phyloP scores from a whole-genome alignment of 2,329 filamentous ascomycete genomes.

The Penicillium sp. region DNA sequence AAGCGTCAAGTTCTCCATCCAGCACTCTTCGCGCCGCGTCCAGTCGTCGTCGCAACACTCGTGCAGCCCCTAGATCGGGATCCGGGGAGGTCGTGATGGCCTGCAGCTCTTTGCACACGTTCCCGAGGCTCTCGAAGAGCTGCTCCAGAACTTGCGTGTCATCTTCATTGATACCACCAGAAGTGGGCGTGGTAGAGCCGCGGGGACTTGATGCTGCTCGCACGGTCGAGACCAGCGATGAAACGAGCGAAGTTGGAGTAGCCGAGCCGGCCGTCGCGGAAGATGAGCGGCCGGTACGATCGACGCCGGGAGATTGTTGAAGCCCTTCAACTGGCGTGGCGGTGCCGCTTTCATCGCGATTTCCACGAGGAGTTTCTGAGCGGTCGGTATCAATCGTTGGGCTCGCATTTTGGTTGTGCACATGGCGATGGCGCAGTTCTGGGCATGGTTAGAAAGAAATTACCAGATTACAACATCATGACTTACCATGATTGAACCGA shows the following conservation, averaged over 20 bases:
- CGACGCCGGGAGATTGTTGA: conserved; percentile 15
- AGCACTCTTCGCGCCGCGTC: conserved; percentile 68
- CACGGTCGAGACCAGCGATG: conserved; percentile 37
- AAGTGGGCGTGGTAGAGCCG: conserved; percentile 13
- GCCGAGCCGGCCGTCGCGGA: conserved; percentile 25
- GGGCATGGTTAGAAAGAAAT: conserved; percentile 5
- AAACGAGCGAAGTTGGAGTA: conserved; percentile 30
- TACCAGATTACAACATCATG: neutral
- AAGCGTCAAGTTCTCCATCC: conserved; percentile 57
- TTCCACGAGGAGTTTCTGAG: conserved; percentile 22
- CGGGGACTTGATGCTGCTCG: conserved; percentile 30
- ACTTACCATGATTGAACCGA: conserved; percentile 33
- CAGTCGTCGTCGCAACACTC: conserved; percentile 61
- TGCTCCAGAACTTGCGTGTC: conserved; percentile 54
- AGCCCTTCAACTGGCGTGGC: conserved; percentile 5
- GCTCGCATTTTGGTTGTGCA: conserved; percentile 15
- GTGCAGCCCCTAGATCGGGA: conserved; percentile 52
- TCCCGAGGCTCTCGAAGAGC: conserved; percentile 47
- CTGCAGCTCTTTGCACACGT: conserved; percentile 49
- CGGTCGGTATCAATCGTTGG: conserved; percentile 15
- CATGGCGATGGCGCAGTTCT: conserved; percentile 26
- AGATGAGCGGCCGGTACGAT: conserved; percentile 27
- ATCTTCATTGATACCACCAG: conserved; percentile 44
- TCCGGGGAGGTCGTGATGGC: conserved; percentile 47
- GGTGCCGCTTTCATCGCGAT: conserved; percentile 6